Evolutionary conservation across 331 rosid species (phyloP), one percentile per base, ranked within the genome.

Genomic region (Quercus tomentella): DNA sequence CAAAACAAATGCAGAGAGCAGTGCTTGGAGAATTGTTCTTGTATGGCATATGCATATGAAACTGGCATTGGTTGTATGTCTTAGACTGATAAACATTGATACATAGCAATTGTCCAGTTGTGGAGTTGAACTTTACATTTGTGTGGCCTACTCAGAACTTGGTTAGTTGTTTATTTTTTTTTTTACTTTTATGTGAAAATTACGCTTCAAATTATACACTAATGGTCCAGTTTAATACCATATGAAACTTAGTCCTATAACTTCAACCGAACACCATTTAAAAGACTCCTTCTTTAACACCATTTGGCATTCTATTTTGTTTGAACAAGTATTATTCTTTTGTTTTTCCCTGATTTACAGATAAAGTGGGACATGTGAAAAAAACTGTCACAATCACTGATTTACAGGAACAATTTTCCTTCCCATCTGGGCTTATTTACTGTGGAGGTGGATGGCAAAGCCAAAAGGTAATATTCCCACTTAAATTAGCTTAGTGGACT

Each of bases 11-110:
- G 87, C 5, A 62, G 74, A 73, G 35, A 6, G 2, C 31, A 55
- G 21, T 84, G 84, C 17, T 30, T 73, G 49, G 20, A 51, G n/a
- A 80, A 67, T 22, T 77, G 84, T 28, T 82, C 82, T 56, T 82
- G 76, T 43, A 2, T 74, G 28, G 76, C 87, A 41, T 80, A 76
- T 70, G 70, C 77, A 4, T 49, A 30, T 68, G 83, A 35, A 66
- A 8, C 15, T n/a, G 79, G 65, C 4, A 60, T 56, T 49, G 84
- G 80, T 4, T 80, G 84, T n/a, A 73, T 77, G 84, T 20, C 26
- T 3, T 84, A 82, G 87, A 72, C 17, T 1, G 16, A 37, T 6
- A 37, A 71, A 2, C 56, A 14, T 63, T 56, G 87, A 84, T 33
- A 12, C 60, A 56, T 22, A 31, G 23, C 45, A 37, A 21, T 80